phyloP scores from a whole-genome alignment of 192 early-diverging fungal species.

The Coemansia sp. region DNA sequence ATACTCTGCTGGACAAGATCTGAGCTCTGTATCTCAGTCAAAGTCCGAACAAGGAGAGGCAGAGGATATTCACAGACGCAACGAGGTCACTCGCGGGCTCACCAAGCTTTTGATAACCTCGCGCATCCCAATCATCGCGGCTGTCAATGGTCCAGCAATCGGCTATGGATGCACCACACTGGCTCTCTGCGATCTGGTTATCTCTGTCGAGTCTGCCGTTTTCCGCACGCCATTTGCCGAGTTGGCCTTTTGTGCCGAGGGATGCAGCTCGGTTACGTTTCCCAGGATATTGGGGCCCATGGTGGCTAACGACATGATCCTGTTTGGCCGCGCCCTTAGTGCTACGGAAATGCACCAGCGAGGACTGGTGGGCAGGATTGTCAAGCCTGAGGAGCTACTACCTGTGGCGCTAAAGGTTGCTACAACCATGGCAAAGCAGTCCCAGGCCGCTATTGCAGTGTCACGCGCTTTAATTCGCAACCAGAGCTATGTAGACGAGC shows the following conservation, averaged over 20 bases:
- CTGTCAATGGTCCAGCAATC: constrained; percentile 68
- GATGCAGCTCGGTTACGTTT: constrained; percentile 66
- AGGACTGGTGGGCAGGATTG: constrained; percentile 57
- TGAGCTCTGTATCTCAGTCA: constrained; percentile 20
- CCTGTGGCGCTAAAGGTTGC: constrained; percentile 55
- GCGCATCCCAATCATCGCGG: constrained; percentile 69
- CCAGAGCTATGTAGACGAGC: constrained; percentile 35
- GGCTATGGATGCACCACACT: constrained; percentile 68
- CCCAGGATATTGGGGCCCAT: constrained; percentile 65
- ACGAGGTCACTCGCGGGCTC: constrained; percentile 29
- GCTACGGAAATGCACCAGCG: constrained; percentile 61
- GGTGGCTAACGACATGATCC: constrained; percentile 67
- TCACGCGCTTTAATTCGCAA: constrained; percentile 59
- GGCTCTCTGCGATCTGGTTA: constrained; percentile 69
- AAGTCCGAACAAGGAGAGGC: constrained; percentile 13
- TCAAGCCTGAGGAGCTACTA: constrained; percentile 55
- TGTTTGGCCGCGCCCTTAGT: constrained; percentile 57
- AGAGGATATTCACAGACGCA: constrained; percentile 8
- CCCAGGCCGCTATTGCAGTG: constrained; percentile 57
- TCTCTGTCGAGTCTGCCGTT: constrained; percentile 59
- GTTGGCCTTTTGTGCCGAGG: constrained; percentile 72
- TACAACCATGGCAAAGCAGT: constrained; percentile 52
- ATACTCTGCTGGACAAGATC: constrained; percentile 65
- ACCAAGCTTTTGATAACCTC: constrained; percentile 58
- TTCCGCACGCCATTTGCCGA: constrained; percentile 77